A percentile compares a stretch with the other conserved stretches of the same genome.
These are phyloP conservation scores for Austroboletus niveus DNA, from an alignment of 1,284 basidiomycete species.

Conservation along the genomic window DNA sequence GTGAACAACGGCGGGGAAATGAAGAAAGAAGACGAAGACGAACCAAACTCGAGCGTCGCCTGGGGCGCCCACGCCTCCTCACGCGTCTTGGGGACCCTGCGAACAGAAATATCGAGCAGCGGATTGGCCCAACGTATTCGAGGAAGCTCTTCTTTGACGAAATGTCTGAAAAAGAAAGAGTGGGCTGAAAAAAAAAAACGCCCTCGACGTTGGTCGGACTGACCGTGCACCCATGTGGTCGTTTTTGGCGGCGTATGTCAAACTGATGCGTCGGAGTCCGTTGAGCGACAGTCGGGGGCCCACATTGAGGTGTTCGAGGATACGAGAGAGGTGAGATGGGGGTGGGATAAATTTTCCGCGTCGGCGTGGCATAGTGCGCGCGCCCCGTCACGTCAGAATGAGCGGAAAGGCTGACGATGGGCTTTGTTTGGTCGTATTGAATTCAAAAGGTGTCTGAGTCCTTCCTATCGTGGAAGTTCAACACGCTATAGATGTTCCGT, in stretches of 20 bases:
- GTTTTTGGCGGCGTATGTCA: conserved; percentile 60
- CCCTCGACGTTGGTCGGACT: conserved; percentile 10
- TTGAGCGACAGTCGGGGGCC: conserved; percentile 55
- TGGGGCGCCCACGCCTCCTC: conserved; percentile 59
- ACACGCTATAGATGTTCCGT: conserved; percentile 49
- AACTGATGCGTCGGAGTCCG: conserved; percentile 49
- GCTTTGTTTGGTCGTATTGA: conserved; percentile 25
- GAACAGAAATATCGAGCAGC: conserved; percentile 53
- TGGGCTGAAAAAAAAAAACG: not conserved
- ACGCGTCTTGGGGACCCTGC: conserved; percentile 47
- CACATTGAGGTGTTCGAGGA: conserved; percentile 51
- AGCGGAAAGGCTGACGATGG: not conserved
- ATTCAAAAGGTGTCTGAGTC: conserved; percentile 13
- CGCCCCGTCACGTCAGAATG: not conserved
- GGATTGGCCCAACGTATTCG: conserved; percentile 75
- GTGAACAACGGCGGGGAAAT: not conserved
- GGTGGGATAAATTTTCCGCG: conserved; percentile 46
- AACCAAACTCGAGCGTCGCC: conserved; percentile 59
- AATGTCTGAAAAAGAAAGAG: conserved; percentile 49
- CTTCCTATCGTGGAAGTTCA: not conserved
- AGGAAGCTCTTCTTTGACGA: conserved; percentile 71
- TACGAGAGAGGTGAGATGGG: conserved; percentile 53
- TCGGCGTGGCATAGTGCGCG: conserved; percentile 31
- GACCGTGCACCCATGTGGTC: conserved; percentile 73
- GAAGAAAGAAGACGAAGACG: conserved; percentile 27